Evolutionary conservation across 2,329 filamentous ascomycete genomes (phyloP).

Genomic region (Pseudophaeomoniella oleicola): DNA sequence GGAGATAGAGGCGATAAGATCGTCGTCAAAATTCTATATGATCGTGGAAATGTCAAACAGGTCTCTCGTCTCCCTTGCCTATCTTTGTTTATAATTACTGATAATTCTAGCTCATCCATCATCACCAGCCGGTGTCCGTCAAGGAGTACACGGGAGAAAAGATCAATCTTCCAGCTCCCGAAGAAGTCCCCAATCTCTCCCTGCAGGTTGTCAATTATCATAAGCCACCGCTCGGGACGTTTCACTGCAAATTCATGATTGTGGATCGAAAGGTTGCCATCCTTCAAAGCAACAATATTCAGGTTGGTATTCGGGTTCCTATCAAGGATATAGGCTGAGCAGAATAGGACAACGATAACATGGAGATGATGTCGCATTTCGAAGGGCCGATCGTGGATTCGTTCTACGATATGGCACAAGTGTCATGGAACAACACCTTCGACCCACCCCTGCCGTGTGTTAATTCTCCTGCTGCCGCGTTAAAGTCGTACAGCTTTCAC

Average conservation of each 20-base stretch:
- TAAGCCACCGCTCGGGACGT: slow-evolving; percentile 54
- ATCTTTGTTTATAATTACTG: slow-evolving; percentile 4
- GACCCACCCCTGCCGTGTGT: slow-evolving; percentile 45
- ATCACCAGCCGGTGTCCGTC: slow-evolving; percentile 45
- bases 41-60: slow-evolving; percentile 53
- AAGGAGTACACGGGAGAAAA: slow-evolving; percentile 39
- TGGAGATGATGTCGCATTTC: slow-evolving; percentile 67
- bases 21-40: slow-evolving; percentile 62
- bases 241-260: slow-evolving; percentile 66
- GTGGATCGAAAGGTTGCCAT: slow-evolving; percentile 58
- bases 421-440: slow-evolving; percentile 55
- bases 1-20: slow-evolving; percentile 41
- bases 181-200: slow-evolving; percentile 58
- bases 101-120: slow-evolving; percentile 36
- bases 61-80: slow-evolving; percentile 9
- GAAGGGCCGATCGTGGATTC: slow-evolving; percentile 66
- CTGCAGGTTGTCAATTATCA: slow-evolving; percentile 63
- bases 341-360: slow-evolving; percentile 64
- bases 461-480: slow-evolving; percentile 31
- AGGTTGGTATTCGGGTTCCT: too few species aligned
- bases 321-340: too few species aligned
- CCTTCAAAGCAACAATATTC: slow-evolving; percentile 65
- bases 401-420: slow-evolving; percentile 57
- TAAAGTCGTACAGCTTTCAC: slow-evolving; percentile 10
- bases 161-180: slow-evolving; percentile 45